A percentile compares a stretch with the other conserved stretches of the same genome.
Evolutionary conservation across 148 eudicot genomes (phyloP).

Genomic region (Drosera capensis): DNA sequence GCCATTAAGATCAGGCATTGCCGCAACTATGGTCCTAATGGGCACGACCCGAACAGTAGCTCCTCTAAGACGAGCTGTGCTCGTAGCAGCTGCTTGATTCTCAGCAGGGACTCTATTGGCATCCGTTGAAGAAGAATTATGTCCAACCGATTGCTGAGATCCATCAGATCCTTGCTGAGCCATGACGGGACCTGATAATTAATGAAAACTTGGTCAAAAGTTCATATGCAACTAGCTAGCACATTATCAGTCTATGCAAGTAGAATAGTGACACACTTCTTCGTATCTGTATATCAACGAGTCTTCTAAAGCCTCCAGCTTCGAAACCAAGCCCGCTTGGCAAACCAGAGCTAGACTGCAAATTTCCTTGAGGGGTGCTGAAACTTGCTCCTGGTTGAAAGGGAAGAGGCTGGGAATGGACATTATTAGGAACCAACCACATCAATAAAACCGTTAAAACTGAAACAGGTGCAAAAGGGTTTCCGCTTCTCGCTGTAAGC

Average conservation of each 20-base stretch:
- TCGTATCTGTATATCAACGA: conserved; percentile 34
- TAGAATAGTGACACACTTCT: conserved; percentile 17
- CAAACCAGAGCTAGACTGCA: conserved; percentile 14
- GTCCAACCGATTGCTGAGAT: conserved; percentile 18
- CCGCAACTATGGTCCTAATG: conserved; percentile 22
- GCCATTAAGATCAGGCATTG: conserved; percentile 18
- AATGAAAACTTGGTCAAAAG: not conserved
- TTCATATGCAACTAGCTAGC: not conserved
- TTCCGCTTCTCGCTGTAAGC: too few species aligned
- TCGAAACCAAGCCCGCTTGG: conserved; percentile 19
- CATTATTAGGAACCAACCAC: not conserved
- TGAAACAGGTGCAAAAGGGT: not conserved
- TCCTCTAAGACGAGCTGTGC: conserved; percentile 13
- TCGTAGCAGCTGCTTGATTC: conserved; percentile 16
- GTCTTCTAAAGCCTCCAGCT: conserved; percentile 20
- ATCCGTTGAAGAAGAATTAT: conserved; percentile 11
- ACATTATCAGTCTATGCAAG: not conserved
- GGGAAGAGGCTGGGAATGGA: conserved; percentile 26
- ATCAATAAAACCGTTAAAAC: too few species aligned
- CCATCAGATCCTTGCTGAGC: conserved; percentile 17
- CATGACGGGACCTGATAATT: conserved; percentile 4
- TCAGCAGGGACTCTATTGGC: conserved; percentile 5
- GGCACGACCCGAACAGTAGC: conserved; percentile 18
- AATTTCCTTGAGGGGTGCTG: conserved; percentile 13
- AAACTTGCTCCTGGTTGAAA: conserved; percentile 36